Evolutionary conservation across 1,284 basidiomycete species (phyloP), one percentile per base, ranked within the genome.

Genomic region (Apiotrichum gamsii): DNA sequence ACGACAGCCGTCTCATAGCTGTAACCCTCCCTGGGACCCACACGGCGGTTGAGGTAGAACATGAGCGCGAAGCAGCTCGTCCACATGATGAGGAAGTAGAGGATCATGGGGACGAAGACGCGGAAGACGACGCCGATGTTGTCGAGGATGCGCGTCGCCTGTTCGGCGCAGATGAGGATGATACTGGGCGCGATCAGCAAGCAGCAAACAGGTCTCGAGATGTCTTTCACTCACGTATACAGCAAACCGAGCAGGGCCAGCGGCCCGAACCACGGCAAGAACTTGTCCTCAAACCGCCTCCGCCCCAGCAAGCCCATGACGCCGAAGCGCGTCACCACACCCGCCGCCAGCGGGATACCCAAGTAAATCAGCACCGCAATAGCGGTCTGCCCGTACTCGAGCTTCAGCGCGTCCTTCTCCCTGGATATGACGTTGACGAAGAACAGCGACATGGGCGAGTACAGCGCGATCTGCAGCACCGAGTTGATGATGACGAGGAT

Each of bases 41-140:
- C 20, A 14, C 67, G 43, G 33, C 67, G 60, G 5, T 65, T 63
- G 16, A 84, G 71, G 52, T 70, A 75, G 62, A 76, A 81, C 15
- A 86, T 70, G 14, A 81, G 59, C 29, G 66, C 70, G 57, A 88
- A 87, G 0, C 82, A 78, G 1, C 74, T 67, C 3, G 74, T 75
- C 85, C 85, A 90, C 80, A 89, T 86, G 65, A 89, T 70, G 20
- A 78, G 56, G 64, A 90, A 90, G 72, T 90, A 90, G 29, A 85
- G 69, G 25, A 85, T 73, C 70, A 89, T 78, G 0, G 88, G 88
- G 2, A 89, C 87, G 54, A 86, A 81, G 1, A 85, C 80, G 11
- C 86, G 78, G 69, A 88, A 87, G 2, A 87, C 83, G 5, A 78
- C 77, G 1, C 84, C 81, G 39, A 88, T 74, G 63, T 85, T 82